phyloP scores from a whole-genome alignment of 169 alveolate genomes.

The Plasmodium reichenowi region DNA sequence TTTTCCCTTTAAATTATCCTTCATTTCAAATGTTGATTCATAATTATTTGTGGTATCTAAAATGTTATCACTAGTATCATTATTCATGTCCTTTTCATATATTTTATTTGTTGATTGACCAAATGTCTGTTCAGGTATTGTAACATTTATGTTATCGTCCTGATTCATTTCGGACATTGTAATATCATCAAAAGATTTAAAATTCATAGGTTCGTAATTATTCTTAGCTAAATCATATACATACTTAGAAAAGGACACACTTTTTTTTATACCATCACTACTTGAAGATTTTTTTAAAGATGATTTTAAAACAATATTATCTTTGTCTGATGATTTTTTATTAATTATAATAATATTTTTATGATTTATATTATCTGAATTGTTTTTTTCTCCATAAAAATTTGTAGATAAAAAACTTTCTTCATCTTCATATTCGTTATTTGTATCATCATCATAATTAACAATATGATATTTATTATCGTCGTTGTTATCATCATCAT shows the following conservation, averaged over 20 bases:
- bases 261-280: conserved; percentile 21
- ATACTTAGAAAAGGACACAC: conserved; percentile 59
- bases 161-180: conserved; percentile 1
- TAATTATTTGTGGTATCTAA: too few relatives aligned
- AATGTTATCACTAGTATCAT: too few relatives aligned
- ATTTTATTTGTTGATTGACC: too few relatives aligned
- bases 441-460: neutral
- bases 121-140: too few relatives aligned
- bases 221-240: conserved; percentile 38
- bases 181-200: conserved; percentile 11
- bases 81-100: too few relatives aligned
- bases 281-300: conserved; percentile 47
- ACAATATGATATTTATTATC: neutral
- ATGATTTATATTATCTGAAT: neutral
- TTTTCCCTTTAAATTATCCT: neutral
- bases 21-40: too few relatives aligned
- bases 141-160: neutral
- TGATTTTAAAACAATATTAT: conserved; percentile 16
- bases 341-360: conserved; percentile 18
- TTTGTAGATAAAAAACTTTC: conserved; percentile 10
- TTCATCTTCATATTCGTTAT: conserved; percentile 18
- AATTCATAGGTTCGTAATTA: conserved; percentile 44
- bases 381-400: conserved; percentile 19
- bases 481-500: conserved; percentile 3
- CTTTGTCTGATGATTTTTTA: conserved; percentile 5